Conservation (phyloP, 2,329 filamentous ascomycete species). For the Fusarium devonianum region DNA sequence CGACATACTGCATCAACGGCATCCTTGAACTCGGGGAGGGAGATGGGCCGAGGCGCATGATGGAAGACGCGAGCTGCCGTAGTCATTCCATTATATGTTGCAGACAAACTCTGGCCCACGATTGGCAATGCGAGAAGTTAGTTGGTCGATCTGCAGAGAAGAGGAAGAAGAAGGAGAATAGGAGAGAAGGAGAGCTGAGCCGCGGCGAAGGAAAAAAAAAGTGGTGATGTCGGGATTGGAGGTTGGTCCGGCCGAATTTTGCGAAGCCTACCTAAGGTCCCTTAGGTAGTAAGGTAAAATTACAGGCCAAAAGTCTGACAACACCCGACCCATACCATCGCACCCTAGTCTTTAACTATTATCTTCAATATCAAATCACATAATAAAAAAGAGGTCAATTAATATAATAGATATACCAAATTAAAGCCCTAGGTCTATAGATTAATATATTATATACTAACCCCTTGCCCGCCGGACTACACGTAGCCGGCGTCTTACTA, state of each 20-base stretch:
- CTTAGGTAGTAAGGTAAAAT: no score
- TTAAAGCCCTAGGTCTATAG: background rate
- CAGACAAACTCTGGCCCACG: constrained; percentile 20
- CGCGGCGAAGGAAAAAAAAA: constrained; percentile 23
- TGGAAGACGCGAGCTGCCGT: constrained; percentile 46
- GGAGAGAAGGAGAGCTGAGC: no score
- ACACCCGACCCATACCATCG: no score
- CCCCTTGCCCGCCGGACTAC: background rate
- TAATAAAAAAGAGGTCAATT: background rate
- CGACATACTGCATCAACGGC: constrained; percentile 58
- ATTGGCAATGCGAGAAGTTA: constrained; percentile 23
- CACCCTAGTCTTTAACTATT: no score
- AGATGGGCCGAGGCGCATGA: constrained; percentile 49
- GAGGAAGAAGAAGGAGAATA: background rate
- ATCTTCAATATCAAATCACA: no score
- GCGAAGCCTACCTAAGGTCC: no score
- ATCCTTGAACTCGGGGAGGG: constrained; percentile 51
- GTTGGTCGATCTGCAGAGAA: background rate
- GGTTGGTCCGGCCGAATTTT: constrained; percentile 14
- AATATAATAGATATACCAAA: background rate
- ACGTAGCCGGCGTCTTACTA: background rate
- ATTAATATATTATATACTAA: background rate
- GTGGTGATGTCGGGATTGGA: constrained; percentile 22
- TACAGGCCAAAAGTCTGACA: no score
- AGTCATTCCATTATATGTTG: constrained; percentile 47